Base-by-base conservation (phyloP, 768 basidiomycete species). In the Hemileccinum rubropunctum region DNA sequence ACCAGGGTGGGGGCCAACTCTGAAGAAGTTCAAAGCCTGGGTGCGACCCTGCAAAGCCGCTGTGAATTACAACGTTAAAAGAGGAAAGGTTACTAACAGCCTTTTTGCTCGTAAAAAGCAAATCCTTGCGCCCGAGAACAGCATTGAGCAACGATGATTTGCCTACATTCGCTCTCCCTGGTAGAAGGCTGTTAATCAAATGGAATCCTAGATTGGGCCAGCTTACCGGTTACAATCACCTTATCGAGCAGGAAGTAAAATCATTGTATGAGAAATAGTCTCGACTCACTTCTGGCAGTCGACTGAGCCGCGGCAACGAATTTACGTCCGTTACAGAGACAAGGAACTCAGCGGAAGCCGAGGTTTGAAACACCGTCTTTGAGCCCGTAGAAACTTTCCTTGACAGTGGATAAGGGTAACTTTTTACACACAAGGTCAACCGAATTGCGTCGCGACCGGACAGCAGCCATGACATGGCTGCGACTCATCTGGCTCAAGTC, bases 91-190 rank as follows among this genome's bases (percentile, higher is more conserved):
- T 17, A 74, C 83, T 45, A 30, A 88, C 88, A 34, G 88, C 79
- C 61, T 83, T 86, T 53, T 82, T 85, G 65, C 86, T 88, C 0
- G 82, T 83, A 34, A 77, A 73, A 14, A 86, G 63, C 27, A 91
- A 66, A 35, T 73, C 69, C 45, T 64, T 82, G 30, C 84, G 71
- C 2, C 79, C 79, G 4, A 88, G 59, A 4, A 90, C 77, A 12
- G 82, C 78, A 55, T 90, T 91, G 9, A 90, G 73, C 27, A 91
- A 66, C 4, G 83, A 78, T 1, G 87, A 89, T 64, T 91, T 91
- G 23, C 88, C 88, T 20, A 75, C 82, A 59, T 91, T 91, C 3
- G 88, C 87, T 51, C 88, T 82, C 17, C 88, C 88, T 86, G 51
- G 17, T 38, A 45, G 15, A 35, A 2, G 20, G 21, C 30, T 11